phyloP scores from a whole-genome alignment of 306 rosid genomes.

The Castanospermum australe region DNA sequence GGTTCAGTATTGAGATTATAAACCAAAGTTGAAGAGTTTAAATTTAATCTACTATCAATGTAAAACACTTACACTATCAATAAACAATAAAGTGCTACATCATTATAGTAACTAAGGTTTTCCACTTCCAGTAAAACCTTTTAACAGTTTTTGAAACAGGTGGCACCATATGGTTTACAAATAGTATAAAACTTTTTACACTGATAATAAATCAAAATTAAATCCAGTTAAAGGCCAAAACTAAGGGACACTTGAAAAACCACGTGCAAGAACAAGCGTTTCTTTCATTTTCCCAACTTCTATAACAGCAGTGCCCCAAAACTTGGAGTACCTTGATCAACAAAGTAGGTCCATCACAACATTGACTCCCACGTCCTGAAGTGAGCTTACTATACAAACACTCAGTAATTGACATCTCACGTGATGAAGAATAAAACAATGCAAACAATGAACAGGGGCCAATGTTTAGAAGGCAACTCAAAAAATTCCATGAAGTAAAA shows the following conservation, averaged over 20 bases:
- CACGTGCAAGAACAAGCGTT: not conserved
- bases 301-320: not conserved
- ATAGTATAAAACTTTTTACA: not conserved
- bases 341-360: constrained; percentile 13
- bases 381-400: not conserved
- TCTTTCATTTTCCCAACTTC: not conserved
- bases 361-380: not conserved
- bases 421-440: constrained; percentile 3
- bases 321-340: constrained; percentile 12
- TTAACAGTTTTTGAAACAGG: not conserved
- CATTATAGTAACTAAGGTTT: not conserved
- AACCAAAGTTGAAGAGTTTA: not conserved
- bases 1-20: not conserved
- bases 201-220: not conserved
- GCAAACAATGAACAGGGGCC: constrained; percentile 8
- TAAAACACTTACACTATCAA: not conserved
- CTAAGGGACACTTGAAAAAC: not conserved
- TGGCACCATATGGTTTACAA: not conserved
- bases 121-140: not conserved
- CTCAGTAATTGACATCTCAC: not conserved
- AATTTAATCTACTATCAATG: not conserved
- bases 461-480: constrained; percentile 4
- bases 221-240: not conserved
- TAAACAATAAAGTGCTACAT: not conserved
- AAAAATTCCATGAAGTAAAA: not conserved